These are phyloP conservation scores for Eucalyptus regnans DNA, from an alignment of 345 rosid genomes.

Conservation along the genomic window DNA sequence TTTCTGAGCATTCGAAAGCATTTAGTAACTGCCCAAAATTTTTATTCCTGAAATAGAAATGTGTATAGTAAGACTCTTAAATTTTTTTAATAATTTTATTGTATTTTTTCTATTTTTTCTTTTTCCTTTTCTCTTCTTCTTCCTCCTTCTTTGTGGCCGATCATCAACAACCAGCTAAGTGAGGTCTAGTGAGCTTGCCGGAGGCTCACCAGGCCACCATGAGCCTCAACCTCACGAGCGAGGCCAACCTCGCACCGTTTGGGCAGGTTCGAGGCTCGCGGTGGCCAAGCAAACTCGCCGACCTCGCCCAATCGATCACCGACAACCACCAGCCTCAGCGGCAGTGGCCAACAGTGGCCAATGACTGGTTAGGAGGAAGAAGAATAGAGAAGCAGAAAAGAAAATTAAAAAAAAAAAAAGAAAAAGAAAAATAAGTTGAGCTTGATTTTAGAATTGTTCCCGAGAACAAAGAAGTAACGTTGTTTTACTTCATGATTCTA, in stretches of 20 bases:
- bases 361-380: too few relatives aligned
- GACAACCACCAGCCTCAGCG: accelerated
- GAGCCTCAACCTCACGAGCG: accelerated
- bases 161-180: accelerated
- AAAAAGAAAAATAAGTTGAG: too few relatives aligned
- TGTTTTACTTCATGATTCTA: accelerated
- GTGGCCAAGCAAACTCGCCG: too few relatives aligned
- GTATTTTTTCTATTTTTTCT: accelerated
- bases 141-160: too few relatives aligned
- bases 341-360: too few relatives aligned
- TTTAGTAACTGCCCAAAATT: accelerated
- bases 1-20: accelerated
- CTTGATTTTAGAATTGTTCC: too few relatives aligned
- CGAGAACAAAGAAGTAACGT: accelerated
- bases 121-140: accelerated
- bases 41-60: accelerated
- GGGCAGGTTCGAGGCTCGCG: accelerated
- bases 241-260: accelerated
- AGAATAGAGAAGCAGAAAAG: too few relatives aligned
- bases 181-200: too few relatives aligned
- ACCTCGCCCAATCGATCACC: accelerated
- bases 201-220: accelerated
- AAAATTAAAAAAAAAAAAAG: accelerated
- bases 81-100: too few relatives aligned
- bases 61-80: too few relatives aligned